A percentile compares a stretch with the other conserved stretches of the same genome.
Evolutionary conservation across 2,329 filamentous ascomycete species (phyloP).

Genomic region (Fusarium brachygibbosum): DNA sequence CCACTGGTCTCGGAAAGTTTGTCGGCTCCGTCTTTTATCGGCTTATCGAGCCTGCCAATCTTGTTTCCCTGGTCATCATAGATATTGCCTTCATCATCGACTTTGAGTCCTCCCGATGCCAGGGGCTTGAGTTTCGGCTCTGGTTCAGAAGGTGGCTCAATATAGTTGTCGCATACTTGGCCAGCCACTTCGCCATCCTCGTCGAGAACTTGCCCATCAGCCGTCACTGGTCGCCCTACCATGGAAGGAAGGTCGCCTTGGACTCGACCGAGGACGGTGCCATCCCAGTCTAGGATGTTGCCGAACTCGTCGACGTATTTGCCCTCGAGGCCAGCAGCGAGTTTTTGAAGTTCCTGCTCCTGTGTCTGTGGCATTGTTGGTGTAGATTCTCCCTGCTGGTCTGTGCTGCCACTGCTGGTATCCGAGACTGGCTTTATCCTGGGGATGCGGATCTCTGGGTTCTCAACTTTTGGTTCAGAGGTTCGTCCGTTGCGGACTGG

Average conservation of each 20-base stretch:
- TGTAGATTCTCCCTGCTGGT: slow-evolving; percentile 26
- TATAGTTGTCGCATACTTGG: slow-evolving; percentile 73
- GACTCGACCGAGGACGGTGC: slow-evolving; percentile 65
- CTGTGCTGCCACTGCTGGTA: slow-evolving; percentile 14
- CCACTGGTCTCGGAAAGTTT: slow-evolving; percentile 13
- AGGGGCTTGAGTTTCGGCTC: slow-evolving; percentile 66
- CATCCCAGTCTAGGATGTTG: slow-evolving; percentile 65
- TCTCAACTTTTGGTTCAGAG: slow-evolving; percentile 26
- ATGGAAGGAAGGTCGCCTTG: slow-evolving; percentile 69
- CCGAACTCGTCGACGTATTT: slow-evolving; percentile 67
- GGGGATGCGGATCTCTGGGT: slow-evolving; percentile 54
- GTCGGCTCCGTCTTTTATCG: slow-evolving; percentile 18
- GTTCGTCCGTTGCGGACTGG: slow-evolving; percentile 40
- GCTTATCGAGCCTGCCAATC: slow-evolving; percentile 73
- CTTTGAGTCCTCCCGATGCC: slow-evolving; percentile 63
- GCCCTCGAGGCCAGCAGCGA: slow-evolving; percentile 61
- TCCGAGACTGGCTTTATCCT: slow-evolving; percentile 58
- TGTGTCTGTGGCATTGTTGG: slow-evolving; percentile 4
- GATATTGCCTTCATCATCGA: slow-evolving; percentile 70
- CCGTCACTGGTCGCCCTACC: slow-evolving; percentile 63
- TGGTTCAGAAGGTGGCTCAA: slow-evolving; percentile 55
- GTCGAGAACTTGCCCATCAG: slow-evolving; percentile 72
- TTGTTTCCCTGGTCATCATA: slow-evolving; percentile 68
- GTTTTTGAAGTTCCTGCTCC: slow-evolving; percentile 46
- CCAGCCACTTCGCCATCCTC: slow-evolving; percentile 84